phyloP scores from a whole-genome alignment of 305 asterid genomes.

The Nicotiana rustica region DNA sequence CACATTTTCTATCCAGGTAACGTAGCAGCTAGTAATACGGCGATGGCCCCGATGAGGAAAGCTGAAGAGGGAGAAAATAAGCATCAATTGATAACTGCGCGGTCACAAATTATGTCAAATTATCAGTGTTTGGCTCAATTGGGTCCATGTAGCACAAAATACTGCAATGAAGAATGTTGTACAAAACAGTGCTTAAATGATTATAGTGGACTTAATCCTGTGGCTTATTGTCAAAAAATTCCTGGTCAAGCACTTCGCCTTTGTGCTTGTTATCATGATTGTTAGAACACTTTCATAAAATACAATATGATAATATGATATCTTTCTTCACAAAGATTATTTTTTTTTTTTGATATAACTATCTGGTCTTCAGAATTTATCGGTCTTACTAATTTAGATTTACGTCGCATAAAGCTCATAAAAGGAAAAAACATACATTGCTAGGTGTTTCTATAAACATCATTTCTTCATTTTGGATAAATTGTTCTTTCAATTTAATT shows the following conservation, averaged over 20 bases:
- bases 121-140: conserved; percentile 1
- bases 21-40: not conserved
- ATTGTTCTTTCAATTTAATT: too few species aligned
- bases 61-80: not conserved
- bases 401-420: too few species aligned
- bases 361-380: too few species aligned
- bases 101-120: not conserved
- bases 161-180: not conserved
- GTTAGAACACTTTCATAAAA: not conserved
- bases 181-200: not conserved
- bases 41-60: not conserved
- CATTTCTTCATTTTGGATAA: too few species aligned
- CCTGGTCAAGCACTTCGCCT: not conserved
- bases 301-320: not conserved
- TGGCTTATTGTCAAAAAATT: not conserved
- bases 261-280: conserved; percentile 13
- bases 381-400: too few species aligned
- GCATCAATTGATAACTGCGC: too few species aligned
- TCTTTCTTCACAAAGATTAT: not conserved
- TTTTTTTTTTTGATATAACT: too few species aligned
- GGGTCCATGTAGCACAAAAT: not conserved
- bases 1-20: not conserved
- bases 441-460: too few species aligned
- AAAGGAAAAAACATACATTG: too few species aligned
- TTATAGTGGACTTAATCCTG: not conserved